A percentile compares a stretch with the other conserved stretches of the same genome.
phyloP scores from a whole-genome alignment of 2,329 filamentous ascomycete species.

The Colletotrichum sp. region DNA sequence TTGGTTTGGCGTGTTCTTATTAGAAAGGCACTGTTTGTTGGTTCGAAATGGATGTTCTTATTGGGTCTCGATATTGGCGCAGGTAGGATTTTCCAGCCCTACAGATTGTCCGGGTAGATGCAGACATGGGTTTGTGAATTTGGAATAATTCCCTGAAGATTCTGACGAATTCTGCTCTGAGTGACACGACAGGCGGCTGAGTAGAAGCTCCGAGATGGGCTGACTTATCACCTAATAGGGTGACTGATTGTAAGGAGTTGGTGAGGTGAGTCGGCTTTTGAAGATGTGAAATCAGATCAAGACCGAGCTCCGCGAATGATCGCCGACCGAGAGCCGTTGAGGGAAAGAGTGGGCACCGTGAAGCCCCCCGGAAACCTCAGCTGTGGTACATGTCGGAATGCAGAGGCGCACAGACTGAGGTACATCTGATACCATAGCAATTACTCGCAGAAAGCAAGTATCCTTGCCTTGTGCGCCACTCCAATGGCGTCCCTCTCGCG shows the following conservation, averaged over 20 bases:
- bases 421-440: accelerated
- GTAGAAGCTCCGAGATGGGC: background rate
- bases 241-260: background rate
- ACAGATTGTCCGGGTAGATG: background rate
- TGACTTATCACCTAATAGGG: background rate
- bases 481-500: background rate
- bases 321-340: constrained; percentile 7
- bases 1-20: background rate
- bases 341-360: background rate
- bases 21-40: background rate
- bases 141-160: background rate
- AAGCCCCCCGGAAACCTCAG: background rate
- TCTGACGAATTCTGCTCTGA: background rate
- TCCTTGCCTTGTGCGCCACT: no score
- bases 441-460: background rate
- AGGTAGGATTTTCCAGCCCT: background rate
- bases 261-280: background rate
- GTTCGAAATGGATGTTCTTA: background rate
- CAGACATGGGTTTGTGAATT: background rate
- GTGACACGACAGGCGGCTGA: background rate
- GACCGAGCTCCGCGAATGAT: constrained; percentile 1
- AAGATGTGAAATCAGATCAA: background rate
- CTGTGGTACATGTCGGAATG: background rate
- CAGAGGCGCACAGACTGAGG: background rate
- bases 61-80: background rate